A percentile compares a stretch with the other conserved stretches of the same genome.
These are phyloP conservation scores for Scutellaria baicalensis DNA, from an alignment of 257 asterid genomes.

Conservation along the genomic window DNA sequence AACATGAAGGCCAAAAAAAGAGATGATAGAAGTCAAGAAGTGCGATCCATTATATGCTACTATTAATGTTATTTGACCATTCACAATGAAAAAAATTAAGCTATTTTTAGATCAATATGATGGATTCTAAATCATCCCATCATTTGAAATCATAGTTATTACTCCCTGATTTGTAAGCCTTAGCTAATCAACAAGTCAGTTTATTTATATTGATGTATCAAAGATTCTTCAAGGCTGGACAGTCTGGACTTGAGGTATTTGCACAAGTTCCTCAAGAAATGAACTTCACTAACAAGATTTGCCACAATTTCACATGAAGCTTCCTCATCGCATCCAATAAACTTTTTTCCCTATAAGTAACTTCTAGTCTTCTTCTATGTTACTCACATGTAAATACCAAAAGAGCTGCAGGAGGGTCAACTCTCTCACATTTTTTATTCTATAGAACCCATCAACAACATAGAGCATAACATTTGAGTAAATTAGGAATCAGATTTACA, in stretches of 20 bases:
- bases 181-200: neutral
- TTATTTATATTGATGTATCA: neutral
- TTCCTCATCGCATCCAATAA: neutral
- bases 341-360: neutral
- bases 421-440: neutral
- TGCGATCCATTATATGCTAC: neutral
- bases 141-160: neutral
- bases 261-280: neutral
- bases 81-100: neutral
- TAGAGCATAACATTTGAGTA: neutral
- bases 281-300: neutral
- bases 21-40: neutral
- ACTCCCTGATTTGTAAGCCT: neutral
- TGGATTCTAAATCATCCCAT: neutral
- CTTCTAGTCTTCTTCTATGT: neutral
- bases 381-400: neutral
- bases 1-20: neutral
- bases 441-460: neutral
- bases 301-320: neutral
- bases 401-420: neutral
- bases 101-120: neutral
- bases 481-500: neutral
- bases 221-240: neutral
- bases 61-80: neutral
- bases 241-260: neutral